phyloP scores from a whole-genome alignment of 805 yeast genomes.

The Myxozyma sirexii region DNA sequence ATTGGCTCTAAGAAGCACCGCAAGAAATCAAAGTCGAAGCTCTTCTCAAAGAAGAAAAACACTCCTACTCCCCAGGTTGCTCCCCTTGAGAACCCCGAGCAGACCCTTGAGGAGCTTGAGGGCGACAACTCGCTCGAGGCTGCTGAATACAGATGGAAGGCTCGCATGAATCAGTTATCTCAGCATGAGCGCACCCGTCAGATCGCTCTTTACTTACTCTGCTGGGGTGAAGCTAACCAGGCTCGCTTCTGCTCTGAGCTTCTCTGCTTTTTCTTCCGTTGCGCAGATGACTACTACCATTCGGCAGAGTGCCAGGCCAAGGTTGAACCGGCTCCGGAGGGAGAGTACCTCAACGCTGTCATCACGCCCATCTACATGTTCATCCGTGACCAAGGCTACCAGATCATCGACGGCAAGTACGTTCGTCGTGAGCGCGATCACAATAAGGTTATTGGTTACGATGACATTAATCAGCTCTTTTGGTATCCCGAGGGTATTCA shows the following conservation, averaged over 20 bases:
- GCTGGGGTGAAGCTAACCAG: constrained; percentile 82
- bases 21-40: constrained; percentile 46
- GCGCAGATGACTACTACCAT: constrained; percentile 85
- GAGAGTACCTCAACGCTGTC: constrained; percentile 84
- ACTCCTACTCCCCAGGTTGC: constrained; percentile 45
- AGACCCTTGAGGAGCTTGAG: constrained; percentile 65
- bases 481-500: constrained; percentile 99
- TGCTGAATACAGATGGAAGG: constrained; percentile 81
- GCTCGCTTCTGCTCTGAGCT: constrained; percentile 91
- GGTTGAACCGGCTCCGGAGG: constrained; percentile 52
- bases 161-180: constrained; percentile 57
- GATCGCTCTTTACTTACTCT: constrained; percentile 61
- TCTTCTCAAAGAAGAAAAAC: constrained; percentile 48
- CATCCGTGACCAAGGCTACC: constrained; percentile 69
- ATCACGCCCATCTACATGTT: constrained; percentile 84
- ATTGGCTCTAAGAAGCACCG: constrained; percentile 57
- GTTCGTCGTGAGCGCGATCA: constrained; percentile 72
- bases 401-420: constrained; percentile 56
- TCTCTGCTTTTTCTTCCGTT: constrained; percentile 91
- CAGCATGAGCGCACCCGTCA: constrained; percentile 65
- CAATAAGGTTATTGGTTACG: constrained; percentile 70
- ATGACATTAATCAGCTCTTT: constrained; percentile 96
- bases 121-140: constrained; percentile 69
- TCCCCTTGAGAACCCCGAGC: constrained; percentile 57
- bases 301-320: constrained; percentile 89